Evolutionary conservation across 164 flowering plant species (phyloP).

Genomic region (Platanus orientalis): DNA sequence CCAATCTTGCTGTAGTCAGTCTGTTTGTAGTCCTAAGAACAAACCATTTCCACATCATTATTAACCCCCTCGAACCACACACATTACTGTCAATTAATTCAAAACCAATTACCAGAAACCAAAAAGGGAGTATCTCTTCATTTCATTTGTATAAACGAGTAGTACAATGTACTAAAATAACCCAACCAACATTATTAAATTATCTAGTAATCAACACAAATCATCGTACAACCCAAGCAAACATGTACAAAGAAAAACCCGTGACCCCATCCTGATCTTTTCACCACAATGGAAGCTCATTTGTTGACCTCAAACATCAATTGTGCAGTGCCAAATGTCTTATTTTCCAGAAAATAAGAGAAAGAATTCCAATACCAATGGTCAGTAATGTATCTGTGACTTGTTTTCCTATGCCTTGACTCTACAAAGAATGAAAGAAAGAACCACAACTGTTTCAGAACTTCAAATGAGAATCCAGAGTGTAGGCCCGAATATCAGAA

Average conservation of each 20-base stretch:
- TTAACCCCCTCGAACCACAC: background rate
- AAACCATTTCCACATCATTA: background rate
- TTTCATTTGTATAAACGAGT: background rate
- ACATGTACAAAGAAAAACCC: background rate
- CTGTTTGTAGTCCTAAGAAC: too few species aligned
- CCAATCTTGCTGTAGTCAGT: too few species aligned
- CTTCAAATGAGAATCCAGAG: slow-evolving; percentile 57
- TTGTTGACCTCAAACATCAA: slow-evolving; percentile 6
- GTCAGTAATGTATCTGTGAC: background rate
- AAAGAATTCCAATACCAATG: background rate
- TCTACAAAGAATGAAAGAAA: slow-evolving; percentile 3
- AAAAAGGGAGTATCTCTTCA: background rate
- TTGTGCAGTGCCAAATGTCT: background rate
- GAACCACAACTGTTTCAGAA: slow-evolving; percentile 21
- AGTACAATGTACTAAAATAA: background rate
- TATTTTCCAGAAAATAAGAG: background rate
- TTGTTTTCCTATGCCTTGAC: background rate
- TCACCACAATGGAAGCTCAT: background rate
- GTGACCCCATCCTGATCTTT: background rate
- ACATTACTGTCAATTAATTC: background rate
- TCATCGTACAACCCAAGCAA: background rate
- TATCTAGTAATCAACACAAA: background rate
- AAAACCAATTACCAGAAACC: background rate
- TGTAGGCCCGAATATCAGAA: slow-evolving; percentile 58
- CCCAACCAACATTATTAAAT: background rate